phyloP scores from a whole-genome alignment of 257 asterid genomes.

The Solanum bulbocastanum region DNA sequence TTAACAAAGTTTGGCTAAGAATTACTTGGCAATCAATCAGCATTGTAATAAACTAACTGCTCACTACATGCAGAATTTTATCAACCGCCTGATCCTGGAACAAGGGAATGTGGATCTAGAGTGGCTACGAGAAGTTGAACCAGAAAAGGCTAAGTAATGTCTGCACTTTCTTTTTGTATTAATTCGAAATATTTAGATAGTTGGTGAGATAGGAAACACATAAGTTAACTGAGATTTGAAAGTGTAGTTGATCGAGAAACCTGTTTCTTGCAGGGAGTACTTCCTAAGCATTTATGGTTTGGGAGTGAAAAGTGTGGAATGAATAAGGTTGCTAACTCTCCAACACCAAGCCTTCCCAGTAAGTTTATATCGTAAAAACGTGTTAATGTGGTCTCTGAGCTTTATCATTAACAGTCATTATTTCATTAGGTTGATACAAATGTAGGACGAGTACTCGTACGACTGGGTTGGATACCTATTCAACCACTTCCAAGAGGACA shows the following conservation, averaged over 20 bases:
- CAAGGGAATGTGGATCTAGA: slow-evolving; percentile 10
- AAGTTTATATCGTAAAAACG: slow-evolving; percentile 1
- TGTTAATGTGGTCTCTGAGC: not conserved
- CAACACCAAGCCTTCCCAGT: slow-evolving; percentile 55
- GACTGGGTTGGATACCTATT: slow-evolving; percentile 63
- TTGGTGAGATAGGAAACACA: not conserved
- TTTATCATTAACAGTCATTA: not conserved
- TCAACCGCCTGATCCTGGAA: slow-evolving; percentile 3
- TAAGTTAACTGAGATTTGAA: not conserved
- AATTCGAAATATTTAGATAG: not conserved
- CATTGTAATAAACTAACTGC: not conserved
- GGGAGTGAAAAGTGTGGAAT: slow-evolving; percentile 61
- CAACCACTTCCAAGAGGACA: slow-evolving; percentile 35
- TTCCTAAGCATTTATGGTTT: slow-evolving; percentile 40
- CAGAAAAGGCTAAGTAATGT: slow-evolving; percentile 10
- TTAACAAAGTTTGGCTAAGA: not conserved
- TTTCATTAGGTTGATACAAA: slow-evolving; percentile 48
- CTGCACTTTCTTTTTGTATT: not conserved
- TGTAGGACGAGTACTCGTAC: slow-evolving; percentile 40
- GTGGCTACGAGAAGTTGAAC: slow-evolving; percentile 7
- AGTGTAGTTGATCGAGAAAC: not conserved
- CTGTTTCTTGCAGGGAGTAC: slow-evolving; percentile 30
- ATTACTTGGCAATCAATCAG: not conserved
- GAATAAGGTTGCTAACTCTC: slow-evolving; percentile 50
- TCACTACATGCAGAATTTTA: slow-evolving; percentile 4